Conservation (phyloP, 2,329 filamentous ascomycete genomes). For the Chalaropsis ovoidea region DNA sequence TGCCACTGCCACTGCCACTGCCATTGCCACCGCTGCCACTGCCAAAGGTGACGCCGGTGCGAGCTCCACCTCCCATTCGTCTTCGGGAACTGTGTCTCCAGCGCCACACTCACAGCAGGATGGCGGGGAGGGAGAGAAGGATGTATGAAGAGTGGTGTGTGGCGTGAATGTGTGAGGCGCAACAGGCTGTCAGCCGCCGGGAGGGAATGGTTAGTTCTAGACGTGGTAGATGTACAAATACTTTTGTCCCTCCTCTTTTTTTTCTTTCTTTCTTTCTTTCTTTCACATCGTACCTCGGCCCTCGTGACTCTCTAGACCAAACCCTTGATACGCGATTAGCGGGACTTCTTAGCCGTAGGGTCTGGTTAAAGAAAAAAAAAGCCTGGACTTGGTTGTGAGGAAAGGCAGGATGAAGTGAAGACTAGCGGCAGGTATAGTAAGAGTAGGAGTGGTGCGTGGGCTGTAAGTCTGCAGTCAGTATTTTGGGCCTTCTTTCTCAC, state of each 20-base stretch:
- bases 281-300: not conserved
- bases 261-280: constrained; percentile 7
- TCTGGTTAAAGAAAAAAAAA: not conserved
- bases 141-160: too few relatives aligned
- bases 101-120: not conserved
- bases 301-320: too few relatives aligned
- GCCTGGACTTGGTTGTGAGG: too few relatives aligned
- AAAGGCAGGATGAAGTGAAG: too few relatives aligned
- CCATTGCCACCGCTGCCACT: not conserved
- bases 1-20: not conserved
- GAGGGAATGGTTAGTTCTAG: not conserved
- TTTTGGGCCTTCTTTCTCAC: not conserved
- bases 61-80: not conserved
- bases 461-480: not conserved
- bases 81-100: constrained; percentile 12
- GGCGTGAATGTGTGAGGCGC: not conserved
- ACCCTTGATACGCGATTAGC: too few relatives aligned
- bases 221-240: not conserved
- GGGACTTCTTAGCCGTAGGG: not conserved
- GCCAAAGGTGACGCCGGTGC: not conserved
- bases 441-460: not conserved
- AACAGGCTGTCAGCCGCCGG: not conserved
- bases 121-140: not conserved
- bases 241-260: constrained; percentile 3
- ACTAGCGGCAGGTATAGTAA: too few relatives aligned